Base-by-base conservation (phyloP, 192 early-diverging fungal species). In the Entophlyctis luteolus region DNA sequence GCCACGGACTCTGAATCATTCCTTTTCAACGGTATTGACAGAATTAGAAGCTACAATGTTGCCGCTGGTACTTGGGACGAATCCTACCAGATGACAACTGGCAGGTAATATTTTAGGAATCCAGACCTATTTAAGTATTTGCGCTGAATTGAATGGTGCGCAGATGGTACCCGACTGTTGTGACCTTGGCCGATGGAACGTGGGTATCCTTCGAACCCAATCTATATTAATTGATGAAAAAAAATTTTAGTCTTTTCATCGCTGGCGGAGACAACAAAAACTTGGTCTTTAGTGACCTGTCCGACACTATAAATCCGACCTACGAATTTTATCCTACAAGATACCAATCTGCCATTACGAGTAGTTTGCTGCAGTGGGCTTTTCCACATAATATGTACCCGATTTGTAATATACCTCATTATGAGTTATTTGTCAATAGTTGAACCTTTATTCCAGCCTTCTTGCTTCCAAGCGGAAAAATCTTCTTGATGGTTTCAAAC, bases 101-200 rank as follows among this genome's bases (percentile, higher is more conserved):
- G 25, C 16, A 16, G 50, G n/a, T n/a, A n/a, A n/a, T n/a, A n/a
- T n/a, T n/a, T n/a, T n/a, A n/a, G n/a, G n/a, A n/a, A n/a, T n/a
- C n/a, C n/a, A n/a, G n/a, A n/a, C n/a, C n/a, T n/a, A n/a, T n/a
- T n/a, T n/a, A n/a, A n/a, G n/a, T n/a, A n/a, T n/a, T n/a, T n/a
- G n/a, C n/a, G n/a, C n/a, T n/a, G n/a, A n/a, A n/a, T n/a, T n/a
- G n/a, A n/a, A n/a, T n/a, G n/a, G n/a, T n/a, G n/a, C n/a, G n/a
- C 14, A 27, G 78, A 12, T 79, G 78, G 78, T 79, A 79, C 60
- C 78, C 78, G 3, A 77, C 72, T 36, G 73, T 76, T 3, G 48
- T 77, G 14, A 77, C 73, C 18, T 52, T 68, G 39, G 32, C 6
- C 14, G 67, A 68, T 48, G 67, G 55, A 59, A 34, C 28, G 57